Percentiles rank a stretch among this genome's conserved stretches.
These are phyloP conservation scores for Neofusicoccum sp. DNA, from an alignment of 2,329 filamentous ascomycete genomes.

Conservation along the genomic window DNA sequence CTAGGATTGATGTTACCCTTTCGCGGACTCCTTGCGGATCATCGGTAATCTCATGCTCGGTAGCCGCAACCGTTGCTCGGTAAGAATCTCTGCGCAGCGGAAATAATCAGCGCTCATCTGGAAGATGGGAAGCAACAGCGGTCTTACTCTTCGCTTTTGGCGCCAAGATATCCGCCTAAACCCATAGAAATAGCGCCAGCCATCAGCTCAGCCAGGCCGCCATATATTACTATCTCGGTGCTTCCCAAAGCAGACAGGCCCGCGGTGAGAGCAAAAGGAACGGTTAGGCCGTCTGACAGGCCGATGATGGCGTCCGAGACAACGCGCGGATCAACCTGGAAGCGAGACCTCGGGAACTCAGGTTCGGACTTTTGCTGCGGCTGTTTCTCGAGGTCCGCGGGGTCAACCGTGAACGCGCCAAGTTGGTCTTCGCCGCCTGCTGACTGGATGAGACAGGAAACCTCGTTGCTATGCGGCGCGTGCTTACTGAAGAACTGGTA, in stretches of 20 bases:
- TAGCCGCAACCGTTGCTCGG: neutral
- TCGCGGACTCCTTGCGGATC: neutral
- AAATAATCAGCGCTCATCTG: neutral
- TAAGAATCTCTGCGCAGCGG: neutral
- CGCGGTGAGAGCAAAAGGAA: conserved; percentile 74
- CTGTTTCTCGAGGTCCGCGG: neutral
- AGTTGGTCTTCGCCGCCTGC: neutral
- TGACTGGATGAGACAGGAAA: neutral
- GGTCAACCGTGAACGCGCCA: neutral
- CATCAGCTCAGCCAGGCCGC: conserved; percentile 70
- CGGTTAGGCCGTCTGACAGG: conserved; percentile 73
- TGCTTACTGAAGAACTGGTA: neutral
- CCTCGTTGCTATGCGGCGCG: too few species aligned
- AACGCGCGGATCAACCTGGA: neutral
- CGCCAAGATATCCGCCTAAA: conserved; percentile 68
- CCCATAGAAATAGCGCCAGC: conserved; percentile 75
- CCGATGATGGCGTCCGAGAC: conserved; percentile 58
- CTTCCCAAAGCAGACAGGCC: conserved; percentile 57
- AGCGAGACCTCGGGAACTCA: neutral
- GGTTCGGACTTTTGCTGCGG: neutral
- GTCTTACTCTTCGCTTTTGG: conserved; percentile 50
- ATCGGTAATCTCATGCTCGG: neutral
- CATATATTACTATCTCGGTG: conserved; percentile 44
- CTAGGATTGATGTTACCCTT: neutral
- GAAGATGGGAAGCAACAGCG: neutral